These are phyloP conservation scores for Boletus tomentosulus DNA, from an alignment of 768 basidiomycete species.

Conservation along the genomic window DNA sequence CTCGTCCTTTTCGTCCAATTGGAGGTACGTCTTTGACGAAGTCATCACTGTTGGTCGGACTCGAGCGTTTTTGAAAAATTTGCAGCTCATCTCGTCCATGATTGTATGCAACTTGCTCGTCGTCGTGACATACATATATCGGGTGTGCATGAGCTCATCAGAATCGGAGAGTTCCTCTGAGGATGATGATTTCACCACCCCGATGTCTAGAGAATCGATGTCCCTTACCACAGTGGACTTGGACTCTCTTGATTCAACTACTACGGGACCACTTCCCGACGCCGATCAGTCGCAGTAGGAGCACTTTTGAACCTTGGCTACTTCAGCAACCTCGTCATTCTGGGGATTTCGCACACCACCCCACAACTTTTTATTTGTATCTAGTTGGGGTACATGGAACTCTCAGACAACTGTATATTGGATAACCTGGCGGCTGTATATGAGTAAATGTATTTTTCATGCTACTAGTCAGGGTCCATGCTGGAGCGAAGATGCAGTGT, in stretches of 20 bases:
- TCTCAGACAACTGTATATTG: not conserved
- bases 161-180: not conserved
- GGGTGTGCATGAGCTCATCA: not conserved
- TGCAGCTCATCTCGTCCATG: not conserved
- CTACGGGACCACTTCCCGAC: not conserved
- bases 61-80: not conserved
- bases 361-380: not conserved
- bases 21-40: not conserved
- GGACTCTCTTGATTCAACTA: not conserved
- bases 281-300: not conserved
- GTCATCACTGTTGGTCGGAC: not conserved
- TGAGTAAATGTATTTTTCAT: too few relatives aligned
- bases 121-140: not conserved
- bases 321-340: not conserved
- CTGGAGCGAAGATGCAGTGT: too few relatives aligned
- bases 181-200: conserved; percentile 10
- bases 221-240: not conserved
- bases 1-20: not conserved
- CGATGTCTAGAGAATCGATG: not conserved
- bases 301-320: not conserved
- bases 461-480: too few relatives aligned
- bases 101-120: not conserved
- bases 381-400: not conserved
- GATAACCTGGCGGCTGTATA: too few relatives aligned
- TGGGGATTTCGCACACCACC: not conserved